Evolutionary conservation across 75 land plant genomes (phyloP), one percentile per base, ranked within the genome.

Genomic region (Cupressus sempervirens): DNA sequence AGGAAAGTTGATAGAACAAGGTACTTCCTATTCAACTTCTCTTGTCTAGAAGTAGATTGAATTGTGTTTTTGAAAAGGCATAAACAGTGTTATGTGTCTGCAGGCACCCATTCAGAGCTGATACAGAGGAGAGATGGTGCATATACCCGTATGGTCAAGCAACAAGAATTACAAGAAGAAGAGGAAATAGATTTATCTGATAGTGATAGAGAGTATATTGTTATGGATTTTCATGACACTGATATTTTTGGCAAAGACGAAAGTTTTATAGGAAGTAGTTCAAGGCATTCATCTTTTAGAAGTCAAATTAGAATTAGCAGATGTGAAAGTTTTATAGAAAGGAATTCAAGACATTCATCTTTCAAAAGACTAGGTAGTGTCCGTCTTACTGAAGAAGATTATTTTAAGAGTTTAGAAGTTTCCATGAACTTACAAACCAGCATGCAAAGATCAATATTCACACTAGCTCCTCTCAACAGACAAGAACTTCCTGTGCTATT

Each of bases 91-190:
- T 12, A 29, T 32, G 74, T 72, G 35, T 15, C 35, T 72, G 36
- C 81, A 94, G 93, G 93, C 83, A 88, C 93, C 35, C 96, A 95
- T 87, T 56, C 35, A 4, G 95, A 93, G 72, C 86, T 95, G 84
- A 76, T 93, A 50, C 84, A 84, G 80, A 86, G 92, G 86, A 89
- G 91, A 3, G 87, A 86, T 10, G 95, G 95, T 13, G 91, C 92
- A 8, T 95, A 95, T 83, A 85, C 91, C 26, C 93, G 89, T 72
- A 92, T 95, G n/a, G 75, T 93, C 20, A 93, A 83, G 10, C 80
- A 92, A 67, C 87, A 86, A 20, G 86, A 86, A 45, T 65, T 83
- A 76, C 41, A 83, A 72, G 35, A 46, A 4, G 58, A 72, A 38
- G 84, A 84, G 18, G 80, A 87, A 16, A 36, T 76, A 84, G 83